Evolutionary conservation across 2,329 filamentous ascomycete genomes (phyloP), one percentile per base, ranked within the genome.

Genomic region (Stylonectria norvegica): DNA sequence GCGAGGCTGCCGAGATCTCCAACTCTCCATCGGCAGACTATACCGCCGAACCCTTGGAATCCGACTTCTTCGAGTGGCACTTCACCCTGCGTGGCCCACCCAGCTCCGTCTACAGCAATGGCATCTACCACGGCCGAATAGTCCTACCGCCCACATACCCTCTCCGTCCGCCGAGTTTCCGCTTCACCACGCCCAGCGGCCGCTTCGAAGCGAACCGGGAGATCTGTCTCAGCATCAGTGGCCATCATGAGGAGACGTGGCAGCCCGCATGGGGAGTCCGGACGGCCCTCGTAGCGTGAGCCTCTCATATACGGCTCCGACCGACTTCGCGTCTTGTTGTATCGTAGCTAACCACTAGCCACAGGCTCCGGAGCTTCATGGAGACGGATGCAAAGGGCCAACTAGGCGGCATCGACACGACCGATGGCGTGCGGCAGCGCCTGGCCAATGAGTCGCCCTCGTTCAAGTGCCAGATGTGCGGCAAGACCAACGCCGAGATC

Each of bases 221-320:
- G 71, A 97, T 98, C 55, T 98, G 93, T 61, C 79, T 98, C 12
- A 88, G 81, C 57, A 98, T 97, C 57, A 87, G 81, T 37, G 91
- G 90, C 2, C 91, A 96, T 66, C 93, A 98, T 67, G 93, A 97
- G 64, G 93, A 97, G 70, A 95, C 88, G 12, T 98, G 93, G 93
- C 91, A 96, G 74, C 93, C 93, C 0, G 93, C 93, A 1, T 98
- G 93, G 93, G 93, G 93, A 0, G 85, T 98, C 8, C 78, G 93
- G 44, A 97, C 93, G 4, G 91, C 93, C 12, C 69, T 98, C 5
- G 78, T 83, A 29, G 80, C 80, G 68, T 70, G 60, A 8, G 15
- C 3, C 16, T 15, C 7, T 9, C 2, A n/a, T 12, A n/a, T 30
- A 14, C 6, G 6, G 17, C 19, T 4, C 18, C 11, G 16, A 7